Conservation (phyloP, 441 rosid genomes). For the Biscutella laevigata region DNA sequence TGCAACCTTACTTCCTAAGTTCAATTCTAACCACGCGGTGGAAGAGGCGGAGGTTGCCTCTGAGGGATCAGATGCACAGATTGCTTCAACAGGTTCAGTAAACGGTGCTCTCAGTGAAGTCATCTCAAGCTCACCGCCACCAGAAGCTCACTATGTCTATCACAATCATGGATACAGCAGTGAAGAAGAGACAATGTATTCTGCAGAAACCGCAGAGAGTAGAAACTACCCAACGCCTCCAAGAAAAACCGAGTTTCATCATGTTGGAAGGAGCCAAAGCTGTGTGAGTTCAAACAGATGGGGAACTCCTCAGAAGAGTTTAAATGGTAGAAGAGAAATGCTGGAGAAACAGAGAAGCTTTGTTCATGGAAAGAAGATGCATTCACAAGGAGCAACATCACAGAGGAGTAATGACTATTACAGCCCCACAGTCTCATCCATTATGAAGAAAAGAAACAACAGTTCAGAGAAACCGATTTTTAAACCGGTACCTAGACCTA, state of each 20-base stretch:
- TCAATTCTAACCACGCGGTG: not conserved
- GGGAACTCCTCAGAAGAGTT: slow-evolving; percentile 48
- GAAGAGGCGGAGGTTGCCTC: slow-evolving; percentile 52
- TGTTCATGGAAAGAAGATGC: slow-evolving; percentile 60
- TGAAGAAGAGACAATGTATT: slow-evolving; percentile 92
- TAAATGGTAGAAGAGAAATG: slow-evolving; percentile 39
- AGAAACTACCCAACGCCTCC: slow-evolving; percentile 75
- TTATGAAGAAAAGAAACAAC: slow-evolving; percentile 71
- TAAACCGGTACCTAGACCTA: slow-evolving; percentile 27
- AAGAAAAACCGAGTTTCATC: slow-evolving; percentile 40
- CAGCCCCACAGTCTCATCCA: slow-evolving; percentile 84
- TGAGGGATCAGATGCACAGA: slow-evolving; percentile 46
- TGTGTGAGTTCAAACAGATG: slow-evolving; percentile 70
- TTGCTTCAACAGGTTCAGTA: slow-evolving; percentile 66
- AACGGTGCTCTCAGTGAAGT: slow-evolving; percentile 56
- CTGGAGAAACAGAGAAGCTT: slow-evolving; percentile 68
- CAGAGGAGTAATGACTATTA: slow-evolving; percentile 86
- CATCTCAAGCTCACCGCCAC: slow-evolving; percentile 64
- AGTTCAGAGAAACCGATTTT: slow-evolving; percentile 33
- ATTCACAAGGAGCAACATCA: slow-evolving; percentile 75
- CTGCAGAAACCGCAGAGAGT: slow-evolving; percentile 97
- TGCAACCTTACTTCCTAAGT: slow-evolving; percentile 25
- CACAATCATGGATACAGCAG: slow-evolving; percentile 54
- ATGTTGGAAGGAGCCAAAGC: slow-evolving; percentile 87
- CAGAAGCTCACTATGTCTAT: slow-evolving; percentile 41